phyloP scores from a whole-genome alignment of 2,329 filamentous ascomycete species.

The Orbilia javanica region DNA sequence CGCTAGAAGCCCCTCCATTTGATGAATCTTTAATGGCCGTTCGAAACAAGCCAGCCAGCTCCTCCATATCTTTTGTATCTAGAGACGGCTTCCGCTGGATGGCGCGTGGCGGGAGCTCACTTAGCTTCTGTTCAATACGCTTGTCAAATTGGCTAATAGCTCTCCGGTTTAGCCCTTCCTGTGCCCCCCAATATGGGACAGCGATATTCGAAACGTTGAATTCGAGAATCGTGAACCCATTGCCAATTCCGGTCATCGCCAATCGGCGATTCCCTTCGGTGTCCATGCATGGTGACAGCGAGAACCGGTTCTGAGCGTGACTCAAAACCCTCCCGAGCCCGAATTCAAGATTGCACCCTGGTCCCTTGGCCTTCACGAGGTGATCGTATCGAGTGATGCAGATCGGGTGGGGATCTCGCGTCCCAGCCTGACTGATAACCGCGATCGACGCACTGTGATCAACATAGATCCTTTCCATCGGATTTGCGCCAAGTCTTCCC shows the following conservation, averaged over 20 bases:
- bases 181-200: slow-evolving; percentile 28
- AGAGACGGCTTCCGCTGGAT: not conserved
- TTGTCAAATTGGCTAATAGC: slow-evolving; percentile 1
- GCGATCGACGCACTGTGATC: slow-evolving; percentile 37
- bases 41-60: slow-evolving; percentile 8
- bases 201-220: slow-evolving; percentile 30
- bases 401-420: not conserved
- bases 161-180: not conserved
- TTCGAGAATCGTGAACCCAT: slow-evolving; percentile 50
- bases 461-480: not conserved
- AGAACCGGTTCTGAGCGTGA: slow-evolving; percentile 29
- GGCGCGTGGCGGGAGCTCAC: not conserved
- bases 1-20: not conserved
- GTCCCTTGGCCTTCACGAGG: not conserved
- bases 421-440: not conserved
- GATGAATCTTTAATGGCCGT: not conserved
- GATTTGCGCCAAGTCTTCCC: not conserved
- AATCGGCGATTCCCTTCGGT: slow-evolving; percentile 23
- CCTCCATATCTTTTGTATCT: slow-evolving; percentile 12
- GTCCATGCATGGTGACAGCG: slow-evolving; percentile 13
- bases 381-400: slow-evolving; percentile 36
- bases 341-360: slow-evolving; percentile 7
- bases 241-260: slow-evolving; percentile 34
- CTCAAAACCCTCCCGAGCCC: slow-evolving; percentile 33
- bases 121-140: slow-evolving; percentile 6